Base-by-base conservation (phyloP, 805 yeast species). In the Saturnispora galanensis region DNA sequence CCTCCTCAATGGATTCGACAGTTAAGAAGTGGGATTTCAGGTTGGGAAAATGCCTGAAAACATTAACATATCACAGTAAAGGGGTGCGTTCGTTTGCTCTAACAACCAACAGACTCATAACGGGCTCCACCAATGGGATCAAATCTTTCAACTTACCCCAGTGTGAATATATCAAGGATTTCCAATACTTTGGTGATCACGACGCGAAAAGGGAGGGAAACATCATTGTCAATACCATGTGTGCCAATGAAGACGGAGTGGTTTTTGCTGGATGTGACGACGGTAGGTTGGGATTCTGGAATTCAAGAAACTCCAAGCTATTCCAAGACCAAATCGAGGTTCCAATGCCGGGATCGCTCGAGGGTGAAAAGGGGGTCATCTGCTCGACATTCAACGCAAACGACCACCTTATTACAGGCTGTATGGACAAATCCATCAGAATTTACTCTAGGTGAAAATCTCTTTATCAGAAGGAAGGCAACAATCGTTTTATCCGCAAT, bases 11-110 rank as follows among this genome's bases (percentile, higher is more conserved):
- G 73, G 98, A 93, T 60, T 71, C 83, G 1, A 86, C 96, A 0
- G 74, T 93, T 3, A 67, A 88, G 48, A 65, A 89, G n/a, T 93
- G 96, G 96, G 97, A 93, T 61, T 58, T 87, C 28, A 76, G 83
- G 3, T 86, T 88, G 16, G 95, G 90, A 5, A 77, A 77, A 51
- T 73, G 89, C 1, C 69, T 68, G 49, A 68, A 83, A 11, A 77
- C 85, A 0, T 59, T 94, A 28, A 88, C 97, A 0, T 94, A 87
- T 50, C 98, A 90, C 62, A 70, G 80, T 36, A 84, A 85, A 57
- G 73, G 89, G 21, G 83, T 93, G 1, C 72, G 97, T 54, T 80
- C 83, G 46, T 64, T 93, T 53, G 70, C 76, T 0, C 52, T 79
- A 26, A 87, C 83, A 55, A 87, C 89, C 0, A 60, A 66, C 1